These are phyloP conservation scores for Pistacia atlantica DNA, from an alignment of 345 rosid species.

Conservation along the genomic window DNA sequence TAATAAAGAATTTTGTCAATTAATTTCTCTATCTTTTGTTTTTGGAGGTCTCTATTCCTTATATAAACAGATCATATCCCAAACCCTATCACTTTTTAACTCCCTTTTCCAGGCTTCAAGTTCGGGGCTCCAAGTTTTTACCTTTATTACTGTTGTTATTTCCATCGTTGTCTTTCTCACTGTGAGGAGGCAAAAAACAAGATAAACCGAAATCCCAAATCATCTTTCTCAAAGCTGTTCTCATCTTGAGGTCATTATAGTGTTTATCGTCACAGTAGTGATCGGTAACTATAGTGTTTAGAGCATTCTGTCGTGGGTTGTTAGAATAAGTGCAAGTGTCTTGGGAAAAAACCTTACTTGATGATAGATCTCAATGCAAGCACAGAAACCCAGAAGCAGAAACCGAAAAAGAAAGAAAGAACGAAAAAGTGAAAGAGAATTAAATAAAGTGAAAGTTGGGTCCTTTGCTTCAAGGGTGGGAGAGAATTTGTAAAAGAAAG, in stretches of 20 bases:
- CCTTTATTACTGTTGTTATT: constrained; percentile 25
- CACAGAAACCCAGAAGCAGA: constrained; percentile 46
- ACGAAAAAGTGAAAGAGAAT: constrained; percentile 12
- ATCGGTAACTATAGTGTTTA: constrained; percentile 27
- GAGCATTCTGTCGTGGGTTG: constrained; percentile 18
- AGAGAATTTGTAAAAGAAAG: constrained; percentile 32
- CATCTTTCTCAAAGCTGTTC: constrained; percentile 47
- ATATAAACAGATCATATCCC: too few relatives aligned
- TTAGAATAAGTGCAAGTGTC: constrained; percentile 24
- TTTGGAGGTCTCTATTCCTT: too few relatives aligned
- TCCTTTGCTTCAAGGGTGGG: constrained; percentile 52
- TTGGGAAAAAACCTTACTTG: constrained; percentile 33
- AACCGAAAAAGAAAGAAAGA: constrained; percentile 18
- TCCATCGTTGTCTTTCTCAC: constrained; percentile 21
- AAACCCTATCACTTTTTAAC: too few relatives aligned
- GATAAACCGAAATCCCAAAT: constrained; percentile 57
- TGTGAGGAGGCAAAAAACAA: constrained; percentile 49
- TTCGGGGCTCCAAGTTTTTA: constrained; percentile 51
- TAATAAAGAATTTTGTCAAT: too few relatives aligned
- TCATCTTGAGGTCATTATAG: constrained; percentile 40
- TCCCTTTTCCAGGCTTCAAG: too few relatives aligned
- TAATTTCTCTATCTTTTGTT: too few relatives aligned
- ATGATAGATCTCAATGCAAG: constrained; percentile 49
- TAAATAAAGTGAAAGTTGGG: constrained; percentile 34
- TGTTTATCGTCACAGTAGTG: constrained; percentile 18